Base-by-base conservation (phyloP, 345 rosid genomes). In the Eucalyptus paniculata region DNA sequence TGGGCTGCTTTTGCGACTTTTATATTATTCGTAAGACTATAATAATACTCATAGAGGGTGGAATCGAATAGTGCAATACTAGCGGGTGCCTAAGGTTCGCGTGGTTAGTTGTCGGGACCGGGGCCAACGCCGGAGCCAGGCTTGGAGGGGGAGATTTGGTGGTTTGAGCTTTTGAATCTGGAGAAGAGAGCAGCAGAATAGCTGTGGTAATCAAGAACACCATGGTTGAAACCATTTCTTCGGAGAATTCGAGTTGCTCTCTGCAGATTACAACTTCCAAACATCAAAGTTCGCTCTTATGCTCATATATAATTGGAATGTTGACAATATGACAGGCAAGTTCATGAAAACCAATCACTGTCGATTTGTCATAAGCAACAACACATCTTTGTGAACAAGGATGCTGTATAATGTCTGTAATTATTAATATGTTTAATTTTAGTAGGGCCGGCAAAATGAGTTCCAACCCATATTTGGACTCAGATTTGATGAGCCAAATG, bases 51-150 rank as follows among this genome's bases (percentile, higher is more conserved):
- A 50, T 50, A 51, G 54, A 51, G 54, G 21, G 54, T 51, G 54
- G 21, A 51, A 51, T 51, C 8, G 8, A 51, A 51, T 51, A 6
- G 54, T 51, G 54, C 54, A 51, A 17, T 17, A 51, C 21, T 80
- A 97, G 95, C 28, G 96, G 94, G 86, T 91, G 89, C 4, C 96
- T 95, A 87, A 17, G 96, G 92, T 97, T 96, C 65, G 93, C 99
- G 83, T 91, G 91, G 9, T 90, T 91, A 6, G 99, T 94, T 3
- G 92, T 91, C 0, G 97, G 98, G 50, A 98, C 98, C 1, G 94
- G 96, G 54, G 54, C 54, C 54, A 17, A 0, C 12, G 96, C 95
- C 5, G 99, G 97, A 32, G 96, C 90, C 28, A 96, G 97, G 67
- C 93, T 92, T 16, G 93, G 94, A 77, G 90, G 86, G 26, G 92